Evolutionary conservation across 140 eudicot genomes (phyloP).

Genomic region (Ambrosia hybrid): DNA sequence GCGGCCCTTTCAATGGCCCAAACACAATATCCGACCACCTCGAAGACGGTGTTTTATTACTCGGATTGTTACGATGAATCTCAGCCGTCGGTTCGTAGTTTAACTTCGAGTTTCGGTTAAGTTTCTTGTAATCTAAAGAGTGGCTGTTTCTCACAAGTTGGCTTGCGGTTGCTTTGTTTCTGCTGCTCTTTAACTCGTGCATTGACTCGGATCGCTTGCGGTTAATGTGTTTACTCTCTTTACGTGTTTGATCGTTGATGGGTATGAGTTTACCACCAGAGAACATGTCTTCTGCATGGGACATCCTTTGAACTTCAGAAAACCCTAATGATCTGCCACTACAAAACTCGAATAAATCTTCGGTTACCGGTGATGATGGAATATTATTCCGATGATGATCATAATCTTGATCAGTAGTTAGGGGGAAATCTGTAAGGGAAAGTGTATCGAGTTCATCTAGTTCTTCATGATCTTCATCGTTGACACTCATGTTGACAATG

Average conservation of each 20-base stretch:
- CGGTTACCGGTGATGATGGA: neutral
- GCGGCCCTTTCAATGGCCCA: conserved; percentile 55
- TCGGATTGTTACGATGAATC: conserved; percentile 26
- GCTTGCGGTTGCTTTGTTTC: conserved; percentile 1
- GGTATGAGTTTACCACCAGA: conserved; percentile 61
- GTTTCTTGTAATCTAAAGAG: conserved; percentile 39
- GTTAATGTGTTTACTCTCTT: neutral
- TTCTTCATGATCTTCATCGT: conserved; percentile 32
- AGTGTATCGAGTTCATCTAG: conserved; percentile 34
- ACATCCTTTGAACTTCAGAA: conserved; percentile 31
- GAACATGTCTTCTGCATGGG: conserved; percentile 70
- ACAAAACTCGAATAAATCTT: conserved; percentile 38
- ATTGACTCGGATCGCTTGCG: conserved; percentile 43
- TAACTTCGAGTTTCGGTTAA: conserved; percentile 38
- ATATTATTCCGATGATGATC: neutral
- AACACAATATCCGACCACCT: conserved; percentile 55
- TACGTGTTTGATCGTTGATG: conserved; percentile 1
- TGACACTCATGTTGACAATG: conserved; percentile 26
- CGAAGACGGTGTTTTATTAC: conserved; percentile 23
- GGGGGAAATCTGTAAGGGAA: conserved; percentile 33
- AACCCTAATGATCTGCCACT: conserved; percentile 4
- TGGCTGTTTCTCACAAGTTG: conserved; percentile 41
- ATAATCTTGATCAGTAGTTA: conserved; percentile 16
- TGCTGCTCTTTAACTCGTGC: conserved; percentile 42
- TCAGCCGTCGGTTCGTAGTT: conserved; percentile 29